phyloP scores from a whole-genome alignment of 805 yeast species.

The Starmerella apicola region DNA sequence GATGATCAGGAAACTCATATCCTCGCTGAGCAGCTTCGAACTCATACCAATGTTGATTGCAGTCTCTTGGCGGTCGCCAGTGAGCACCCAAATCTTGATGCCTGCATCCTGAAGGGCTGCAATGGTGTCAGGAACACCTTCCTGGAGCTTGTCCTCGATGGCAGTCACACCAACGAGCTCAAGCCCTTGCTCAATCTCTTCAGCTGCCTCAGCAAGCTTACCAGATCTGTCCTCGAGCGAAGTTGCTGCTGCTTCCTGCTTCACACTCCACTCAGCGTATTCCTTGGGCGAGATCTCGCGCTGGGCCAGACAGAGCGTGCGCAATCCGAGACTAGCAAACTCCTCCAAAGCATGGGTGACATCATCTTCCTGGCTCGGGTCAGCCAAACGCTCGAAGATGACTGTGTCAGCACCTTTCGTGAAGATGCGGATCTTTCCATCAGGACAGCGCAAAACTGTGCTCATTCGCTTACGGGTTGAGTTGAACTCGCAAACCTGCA shows the following conservation, averaged over 20 bases:
- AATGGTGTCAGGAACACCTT: conserved; percentile 92
- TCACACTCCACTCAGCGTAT: conserved; percentile 53
- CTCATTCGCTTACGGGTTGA: conserved; percentile 98
- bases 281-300: conserved; percentile 71
- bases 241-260: conserved; percentile 70
- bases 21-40: conserved; percentile 85
- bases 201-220: conserved; percentile 79
- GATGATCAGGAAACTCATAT: conserved; percentile 81
- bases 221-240: conserved; percentile 62
- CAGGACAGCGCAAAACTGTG: conserved; percentile 86
- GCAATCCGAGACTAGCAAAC: conserved; percentile 88
- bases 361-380: conserved; percentile 44
- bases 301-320: conserved; percentile 87
- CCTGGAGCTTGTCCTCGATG: conserved; percentile 90
- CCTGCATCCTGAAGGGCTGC: conserved; percentile 88
- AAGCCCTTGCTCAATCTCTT: conserved; percentile 55
- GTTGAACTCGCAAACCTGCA: conserved; percentile 91
- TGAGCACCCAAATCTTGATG: conserved; percentile 92
- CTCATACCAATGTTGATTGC: conserved; percentile 98
- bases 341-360: conserved; percentile 85
- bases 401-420: conserved; percentile 99
- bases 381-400: conserved; percentile 61
- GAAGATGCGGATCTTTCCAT: conserved; percentile 74
- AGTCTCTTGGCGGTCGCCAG: conserved; percentile 98
- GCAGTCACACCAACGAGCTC: conserved; percentile 86